These are phyloP conservation scores for Jackrogersella multiformis DNA, from an alignment of 495 filamentous ascomycete genomes.

Conservation along the genomic window DNA sequence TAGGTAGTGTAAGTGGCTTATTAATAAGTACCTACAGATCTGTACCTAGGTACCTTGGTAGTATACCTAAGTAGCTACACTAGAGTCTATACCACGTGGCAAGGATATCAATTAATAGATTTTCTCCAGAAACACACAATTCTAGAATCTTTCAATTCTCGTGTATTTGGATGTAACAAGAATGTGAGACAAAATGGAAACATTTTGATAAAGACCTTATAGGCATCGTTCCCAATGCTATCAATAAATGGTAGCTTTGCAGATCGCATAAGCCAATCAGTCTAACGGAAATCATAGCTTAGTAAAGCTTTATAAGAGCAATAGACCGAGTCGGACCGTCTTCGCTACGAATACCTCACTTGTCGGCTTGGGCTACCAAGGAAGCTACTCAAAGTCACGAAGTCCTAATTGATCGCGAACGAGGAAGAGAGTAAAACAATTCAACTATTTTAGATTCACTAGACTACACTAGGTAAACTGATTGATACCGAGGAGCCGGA, in stretches of 20 bases:
- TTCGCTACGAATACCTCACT: constrained; percentile 15
- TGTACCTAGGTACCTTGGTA: too few relatives aligned
- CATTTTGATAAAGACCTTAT: not conserved
- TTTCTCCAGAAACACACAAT: too few relatives aligned
- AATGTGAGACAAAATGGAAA: constrained; percentile 3
- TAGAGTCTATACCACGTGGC: not conserved
- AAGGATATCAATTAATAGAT: not conserved
- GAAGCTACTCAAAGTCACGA: constrained; percentile 1
- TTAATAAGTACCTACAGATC: not conserved
- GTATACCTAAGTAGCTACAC: too few relatives aligned
- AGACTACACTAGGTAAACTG: too few relatives aligned
- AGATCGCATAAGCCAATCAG: constrained; percentile 22
- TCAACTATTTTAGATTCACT: too few relatives aligned
- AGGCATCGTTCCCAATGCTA: not conserved
- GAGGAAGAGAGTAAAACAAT: not conserved
- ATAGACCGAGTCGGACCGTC: constrained; percentile 42
- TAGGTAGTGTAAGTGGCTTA: not conserved
- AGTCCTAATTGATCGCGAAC: not conserved
- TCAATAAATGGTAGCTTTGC: constrained; percentile 33
- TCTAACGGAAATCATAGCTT: not conserved
- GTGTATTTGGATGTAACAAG: not conserved
- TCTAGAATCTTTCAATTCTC: too few relatives aligned
- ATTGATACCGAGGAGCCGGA: constrained; percentile 15
- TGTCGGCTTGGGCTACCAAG: not conserved
- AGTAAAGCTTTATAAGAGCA: constrained; percentile 7